Base-by-base conservation (phyloP, 306 rosid species). In the Rosa persica region DNA sequence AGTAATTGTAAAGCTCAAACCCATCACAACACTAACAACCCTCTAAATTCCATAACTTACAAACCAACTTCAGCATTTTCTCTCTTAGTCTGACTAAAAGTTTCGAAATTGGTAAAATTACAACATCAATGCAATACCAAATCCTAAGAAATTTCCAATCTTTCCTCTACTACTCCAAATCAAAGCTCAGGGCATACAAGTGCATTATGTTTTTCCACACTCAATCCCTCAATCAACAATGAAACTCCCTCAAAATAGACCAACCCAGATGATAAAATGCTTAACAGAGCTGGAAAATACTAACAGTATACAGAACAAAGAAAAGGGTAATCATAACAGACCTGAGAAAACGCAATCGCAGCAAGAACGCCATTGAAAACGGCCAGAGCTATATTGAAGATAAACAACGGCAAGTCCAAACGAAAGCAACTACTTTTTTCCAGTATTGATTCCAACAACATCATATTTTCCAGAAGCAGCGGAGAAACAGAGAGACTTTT, bases 331-430 rank as follows among this genome's bases (percentile, higher is more conserved):
- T 7, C 42, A 4, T 12, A 58, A 73, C 58, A n/a, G 30, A 90
- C 96, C 96, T 89, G 96, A 52, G 80, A 69, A 82, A 89, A 89
- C 72, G 93, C 90, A 54, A 84, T 23, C 68, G 76, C 23, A 46
- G 93, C 87, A 48, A 89, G 84, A 78, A 89, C 5, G 62, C 88
- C 91, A 79, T 86, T 83, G 55, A 89, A 60, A 77, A 27, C 78
- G 74, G 93, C 93, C 38, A 89, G 73, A 84, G 79, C 85, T n/a
- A 67, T 79, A 80, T 87, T 81, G 79, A 89, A 74, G 79, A 81
- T 39, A 72, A 89, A 71, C 60, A 87, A 81, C 84, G 89, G 67
- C 46, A 87, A 83, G 87, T 90, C 89, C 55, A 66, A 5, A 36
- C 83, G 72, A 66, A 85, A 80, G 74, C 88, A 80, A 67, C 64